Evolutionary conservation across 768 basidiomycete genomes (phyloP), one percentile per base, ranked within the genome.

Genomic region (Krasilnikovozyma curviuscula): DNA sequence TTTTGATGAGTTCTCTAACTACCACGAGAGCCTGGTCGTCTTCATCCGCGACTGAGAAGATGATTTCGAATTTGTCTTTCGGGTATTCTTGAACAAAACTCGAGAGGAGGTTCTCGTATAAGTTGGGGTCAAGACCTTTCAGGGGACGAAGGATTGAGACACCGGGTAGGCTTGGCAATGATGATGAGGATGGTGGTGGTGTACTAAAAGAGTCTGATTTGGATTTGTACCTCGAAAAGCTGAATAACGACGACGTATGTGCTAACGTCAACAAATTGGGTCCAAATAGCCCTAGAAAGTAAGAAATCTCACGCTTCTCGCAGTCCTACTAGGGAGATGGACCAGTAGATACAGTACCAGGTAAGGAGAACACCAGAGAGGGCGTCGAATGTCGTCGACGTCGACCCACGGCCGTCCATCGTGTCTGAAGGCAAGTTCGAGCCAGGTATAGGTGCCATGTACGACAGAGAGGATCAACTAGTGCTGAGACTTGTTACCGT

Each of bases 31-130:
- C 86, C 62, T 85, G 83, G 63, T 98, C 93, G 35, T 74, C 63
- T 56, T 79, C 78, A 44, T 83, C 77, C n/a, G 85, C 84, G 5
- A 97, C 79, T 24, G 83, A 84, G 51, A 95, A 77, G 34, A 97
- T 68, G 48, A 98, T 76, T 65, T 98, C 89, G 57, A 75, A 91
- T 29, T 50, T 44, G 12, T 54, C 49, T 54, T 81, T 81, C 0
- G 82, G 77, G 62, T 97, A 97, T 54, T 89, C 81, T 59, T 93
- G 86, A 28, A 68, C 70, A 65, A 97, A 91, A 0, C 83, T 83
- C 4, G 86, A 84, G 65, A 93, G 85, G 42, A 98, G 68, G 63
- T 95, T 95, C 68, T 93, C 88, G 65, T 81, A 95, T 18, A 98
- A 73, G 63, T 97, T 97, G 49, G 80, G 75, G 65, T 98, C 93